Evolutionary conservation across 352 stramenopile genomes (phyloP).

Genomic region (Globisporangium paddicum): DNA sequence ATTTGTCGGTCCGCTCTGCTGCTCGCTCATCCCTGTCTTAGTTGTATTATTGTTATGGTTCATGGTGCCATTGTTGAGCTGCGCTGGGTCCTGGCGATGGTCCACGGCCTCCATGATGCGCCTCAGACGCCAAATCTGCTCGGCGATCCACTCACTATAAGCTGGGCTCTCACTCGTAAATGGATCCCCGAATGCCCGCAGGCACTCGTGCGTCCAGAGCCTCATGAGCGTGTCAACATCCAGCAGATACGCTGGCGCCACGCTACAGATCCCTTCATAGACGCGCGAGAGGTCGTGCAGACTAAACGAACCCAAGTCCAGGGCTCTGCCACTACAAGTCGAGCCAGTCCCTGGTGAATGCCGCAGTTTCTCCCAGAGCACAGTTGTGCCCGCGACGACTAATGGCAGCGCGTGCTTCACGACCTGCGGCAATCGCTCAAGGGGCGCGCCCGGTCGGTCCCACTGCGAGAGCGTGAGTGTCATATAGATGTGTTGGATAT

Average conservation of each 20-base stretch:
- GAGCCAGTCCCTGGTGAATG: not conserved
- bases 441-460: not conserved
- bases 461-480: slow-evolving; percentile 12
- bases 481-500: slow-evolving; percentile 34
- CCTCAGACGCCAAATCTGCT: slow-evolving; percentile 17
- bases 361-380: slow-evolving; percentile 51
- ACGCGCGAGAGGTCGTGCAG: slow-evolving; percentile 46
- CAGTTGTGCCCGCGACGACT: slow-evolving; percentile 31
- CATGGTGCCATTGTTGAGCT: not conserved
- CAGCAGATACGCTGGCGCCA: slow-evolving; percentile 25
- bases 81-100: not conserved
- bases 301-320: slow-evolving; percentile 13
- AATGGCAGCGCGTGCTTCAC: slow-evolving; percentile 22
- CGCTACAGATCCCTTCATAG: slow-evolving; percentile 42
- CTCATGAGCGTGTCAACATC: slow-evolving; percentile 39
- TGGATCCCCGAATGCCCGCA: slow-evolving; percentile 29
- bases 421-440: slow-evolving; percentile 10
- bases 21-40: not conserved
- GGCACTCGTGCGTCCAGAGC: slow-evolving; percentile 48
- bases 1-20: not conserved
- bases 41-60: not conserved
- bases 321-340: not conserved
- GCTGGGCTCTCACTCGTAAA: not conserved
- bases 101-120: slow-evolving; percentile 22
- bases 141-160: not conserved